Conservation (phyloP, 2,329 filamentous ascomycete species). For the Pseudocercospora fijiensis region DNA sequence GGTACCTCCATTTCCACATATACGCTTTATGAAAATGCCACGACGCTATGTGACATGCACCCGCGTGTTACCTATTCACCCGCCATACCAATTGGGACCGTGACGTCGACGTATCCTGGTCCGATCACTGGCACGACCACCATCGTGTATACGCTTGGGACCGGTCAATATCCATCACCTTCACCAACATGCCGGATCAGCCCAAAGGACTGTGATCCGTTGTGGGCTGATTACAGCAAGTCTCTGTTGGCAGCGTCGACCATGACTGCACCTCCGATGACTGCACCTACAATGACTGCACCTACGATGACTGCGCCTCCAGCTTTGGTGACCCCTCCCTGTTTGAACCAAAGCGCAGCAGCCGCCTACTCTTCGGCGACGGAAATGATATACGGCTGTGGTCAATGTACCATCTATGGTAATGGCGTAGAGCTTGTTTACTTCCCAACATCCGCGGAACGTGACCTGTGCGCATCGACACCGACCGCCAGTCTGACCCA, state of each 20-base stretch:
- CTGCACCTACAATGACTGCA: slow-evolving; percentile 24
- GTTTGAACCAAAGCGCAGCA: slow-evolving; percentile 26
- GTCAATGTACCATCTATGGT: slow-evolving; percentile 37
- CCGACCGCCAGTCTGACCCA: slow-evolving; percentile 29
- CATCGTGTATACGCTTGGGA: slow-evolving; percentile 13
- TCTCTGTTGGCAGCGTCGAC: slow-evolving; percentile 20
- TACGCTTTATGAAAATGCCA: slow-evolving; percentile 33
- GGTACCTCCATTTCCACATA: slow-evolving; percentile 22
- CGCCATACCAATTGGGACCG: slow-evolving; percentile 25
- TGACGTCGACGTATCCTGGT: slow-evolving; percentile 15
- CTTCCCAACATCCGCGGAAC: slow-evolving; percentile 29
- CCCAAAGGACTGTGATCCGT: slow-evolving; percentile 32
- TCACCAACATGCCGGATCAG: slow-evolving; percentile 30
- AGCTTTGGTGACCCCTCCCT: slow-evolving; percentile 29
- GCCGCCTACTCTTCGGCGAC: slow-evolving; percentile 13
- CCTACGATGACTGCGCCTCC: slow-evolving; percentile 22
- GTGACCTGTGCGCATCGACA: slow-evolving; percentile 35
- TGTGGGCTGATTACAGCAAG: slow-evolving; percentile 33
- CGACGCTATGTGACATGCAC: slow-evolving; percentile 36
- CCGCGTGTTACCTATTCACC: slow-evolving; percentile 32
- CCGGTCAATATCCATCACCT: slow-evolving; percentile 20
- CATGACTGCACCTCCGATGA: slow-evolving; percentile 21
- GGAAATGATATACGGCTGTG: slow-evolving; percentile 31
- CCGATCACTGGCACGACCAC: slow-evolving; percentile 18
- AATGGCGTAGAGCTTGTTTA: slow-evolving; percentile 34